Conservation (phyloP, 1,139 yeast genomes). For the Saccharomyces hybrid region DNA sequence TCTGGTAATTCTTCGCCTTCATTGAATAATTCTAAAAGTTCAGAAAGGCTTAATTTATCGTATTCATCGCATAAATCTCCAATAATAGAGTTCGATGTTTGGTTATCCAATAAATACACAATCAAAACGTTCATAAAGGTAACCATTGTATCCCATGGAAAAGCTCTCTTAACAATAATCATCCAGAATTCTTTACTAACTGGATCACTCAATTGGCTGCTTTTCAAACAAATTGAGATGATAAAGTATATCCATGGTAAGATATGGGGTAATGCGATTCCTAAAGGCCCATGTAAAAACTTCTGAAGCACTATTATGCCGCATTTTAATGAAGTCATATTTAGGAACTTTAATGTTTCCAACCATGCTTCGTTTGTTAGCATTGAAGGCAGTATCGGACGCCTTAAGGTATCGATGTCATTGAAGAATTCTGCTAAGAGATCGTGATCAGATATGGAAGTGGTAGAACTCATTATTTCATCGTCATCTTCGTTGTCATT, state of each 20-base stretch:
- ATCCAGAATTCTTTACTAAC: slow-evolving; percentile 38
- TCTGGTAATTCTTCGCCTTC: slow-evolving; percentile 60
- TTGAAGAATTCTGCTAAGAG: slow-evolving; percentile 16
- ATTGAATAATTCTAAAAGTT: slow-evolving; percentile 40
- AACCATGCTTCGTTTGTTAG: slow-evolving; percentile 47
- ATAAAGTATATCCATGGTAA: slow-evolving; percentile 67
- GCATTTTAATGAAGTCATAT: slow-evolving; percentile 59
- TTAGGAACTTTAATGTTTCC: slow-evolving; percentile 45
- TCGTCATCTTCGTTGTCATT: slow-evolving; percentile 9
- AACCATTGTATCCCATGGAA: slow-evolving; percentile 63
- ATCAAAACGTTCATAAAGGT: slow-evolving; percentile 50
- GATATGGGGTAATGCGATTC: slow-evolving; percentile 62
- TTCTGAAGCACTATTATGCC: slow-evolving; percentile 58
- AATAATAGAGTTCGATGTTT: slow-evolving; percentile 13
- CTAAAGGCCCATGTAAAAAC: slow-evolving; percentile 61
- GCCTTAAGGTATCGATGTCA: slow-evolving; percentile 25
- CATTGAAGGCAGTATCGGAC: slow-evolving; percentile 22
- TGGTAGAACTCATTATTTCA: not conserved
- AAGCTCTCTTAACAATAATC: slow-evolving; percentile 42
- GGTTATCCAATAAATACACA: slow-evolving; percentile 24
- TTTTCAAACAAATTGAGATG: slow-evolving; percentile 55
- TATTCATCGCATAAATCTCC: slow-evolving; percentile 19
- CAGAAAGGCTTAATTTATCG: slow-evolving; percentile 18
- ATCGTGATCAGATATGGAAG: not conserved
- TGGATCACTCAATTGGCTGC: slow-evolving; percentile 31